phyloP scores from a whole-genome alignment of 2,329 filamentous ascomycete genomes.

The Penicillium digitatum region DNA sequence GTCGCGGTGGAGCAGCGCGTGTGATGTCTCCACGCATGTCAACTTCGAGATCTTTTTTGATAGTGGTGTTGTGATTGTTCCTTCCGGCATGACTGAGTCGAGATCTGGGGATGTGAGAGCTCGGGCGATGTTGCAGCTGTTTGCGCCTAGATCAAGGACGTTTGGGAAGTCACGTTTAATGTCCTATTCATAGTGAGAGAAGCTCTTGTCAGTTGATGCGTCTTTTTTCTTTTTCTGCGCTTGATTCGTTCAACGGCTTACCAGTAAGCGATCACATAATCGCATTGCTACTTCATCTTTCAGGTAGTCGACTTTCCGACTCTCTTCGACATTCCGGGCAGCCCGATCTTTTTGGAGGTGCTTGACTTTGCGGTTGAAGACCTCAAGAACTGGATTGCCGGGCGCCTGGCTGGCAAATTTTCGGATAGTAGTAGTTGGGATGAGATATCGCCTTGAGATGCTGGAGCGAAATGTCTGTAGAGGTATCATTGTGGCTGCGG shows the following conservation, averaged over 20 bases:
- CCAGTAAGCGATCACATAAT: constrained; percentile 78
- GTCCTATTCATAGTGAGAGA: constrained; percentile 50
- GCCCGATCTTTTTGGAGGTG: constrained; percentile 88
- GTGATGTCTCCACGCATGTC: constrained; percentile 77
- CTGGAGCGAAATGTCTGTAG: constrained; percentile 15
- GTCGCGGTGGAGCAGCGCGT: constrained; percentile 75
- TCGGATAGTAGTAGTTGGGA: constrained; percentile 31
- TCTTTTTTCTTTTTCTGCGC: background rate
- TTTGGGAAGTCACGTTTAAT: constrained; percentile 83
- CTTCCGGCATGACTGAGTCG: constrained; percentile 49
- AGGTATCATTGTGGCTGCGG: constrained; percentile 17
- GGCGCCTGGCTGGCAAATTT: constrained; percentile 74
- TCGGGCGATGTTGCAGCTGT: constrained; percentile 89
- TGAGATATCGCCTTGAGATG: constrained; percentile 16
- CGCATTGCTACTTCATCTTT: constrained; percentile 86
- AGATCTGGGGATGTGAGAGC: constrained; percentile 68
- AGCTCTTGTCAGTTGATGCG: constrained; percentile 1
- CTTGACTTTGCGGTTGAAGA: constrained; percentile 87
- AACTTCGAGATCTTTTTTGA: constrained; percentile 68
- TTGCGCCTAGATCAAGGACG: constrained; percentile 89
- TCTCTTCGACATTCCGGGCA: constrained; percentile 63
- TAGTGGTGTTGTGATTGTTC: constrained; percentile 51
- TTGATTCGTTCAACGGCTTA: constrained; percentile 37
- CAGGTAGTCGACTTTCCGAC: constrained; percentile 82
- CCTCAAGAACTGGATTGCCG: constrained; percentile 73